These are phyloP conservation scores for Mucor ambiguus DNA, from an alignment of 371 early-diverging fungal genomes.

Conservation along the genomic window DNA sequence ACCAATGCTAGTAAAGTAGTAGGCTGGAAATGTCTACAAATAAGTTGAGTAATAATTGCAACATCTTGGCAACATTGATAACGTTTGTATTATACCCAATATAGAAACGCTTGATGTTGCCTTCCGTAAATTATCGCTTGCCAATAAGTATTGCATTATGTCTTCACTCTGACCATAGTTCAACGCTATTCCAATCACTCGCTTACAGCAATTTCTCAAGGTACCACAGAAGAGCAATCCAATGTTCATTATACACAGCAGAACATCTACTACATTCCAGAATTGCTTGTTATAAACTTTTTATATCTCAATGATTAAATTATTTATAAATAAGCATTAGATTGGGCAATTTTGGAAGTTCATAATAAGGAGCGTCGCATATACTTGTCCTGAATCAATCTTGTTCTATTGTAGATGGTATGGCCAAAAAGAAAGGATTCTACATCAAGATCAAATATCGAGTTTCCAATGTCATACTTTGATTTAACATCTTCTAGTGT, in stretches of 20 bases:
- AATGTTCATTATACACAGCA: not conserved
- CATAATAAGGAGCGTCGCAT: not conserved
- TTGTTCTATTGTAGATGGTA: not conserved
- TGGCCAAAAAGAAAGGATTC: not conserved
- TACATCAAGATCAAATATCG: not conserved
- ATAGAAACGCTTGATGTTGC: not conserved
- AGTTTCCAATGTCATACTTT: not conserved
- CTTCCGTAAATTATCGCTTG: not conserved
- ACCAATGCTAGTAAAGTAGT: not conserved
- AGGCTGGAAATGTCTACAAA: not conserved
- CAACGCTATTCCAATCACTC: not conserved
- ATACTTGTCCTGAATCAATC: not conserved
- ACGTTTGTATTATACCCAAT: not conserved
- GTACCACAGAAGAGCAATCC: not conserved
- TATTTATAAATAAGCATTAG: not conserved
- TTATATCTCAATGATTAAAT: not conserved
- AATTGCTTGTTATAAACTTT: not conserved
- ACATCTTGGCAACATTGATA: not conserved
- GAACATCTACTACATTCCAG: not conserved
- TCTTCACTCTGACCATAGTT: not conserved
- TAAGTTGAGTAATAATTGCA: not conserved
- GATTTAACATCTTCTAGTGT: not conserved
- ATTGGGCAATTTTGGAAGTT: not conserved
- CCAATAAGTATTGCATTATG: not conserved
- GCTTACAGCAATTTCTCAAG: not conserved